These are phyloP conservation scores for Gomphus bonarii DNA, from an alignment of 1,284 basidiomycete genomes.

Conservation along the genomic window DNA sequence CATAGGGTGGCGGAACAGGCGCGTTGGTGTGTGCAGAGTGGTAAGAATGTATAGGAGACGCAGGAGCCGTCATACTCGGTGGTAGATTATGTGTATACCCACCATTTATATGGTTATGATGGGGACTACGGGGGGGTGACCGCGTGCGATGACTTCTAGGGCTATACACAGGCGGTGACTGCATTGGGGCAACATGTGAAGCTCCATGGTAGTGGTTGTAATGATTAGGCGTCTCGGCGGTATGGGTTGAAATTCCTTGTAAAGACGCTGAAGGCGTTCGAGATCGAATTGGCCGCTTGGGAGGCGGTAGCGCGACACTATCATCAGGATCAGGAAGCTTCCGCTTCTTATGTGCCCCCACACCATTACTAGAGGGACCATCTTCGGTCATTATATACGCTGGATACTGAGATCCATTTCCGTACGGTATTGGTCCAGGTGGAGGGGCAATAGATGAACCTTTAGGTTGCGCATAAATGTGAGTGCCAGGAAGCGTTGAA, in stretches of 20 bases:
- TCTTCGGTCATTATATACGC: neutral
- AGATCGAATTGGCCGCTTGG: neutral
- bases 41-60: neutral
- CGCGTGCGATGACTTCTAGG: neutral
- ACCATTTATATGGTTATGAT: neutral
- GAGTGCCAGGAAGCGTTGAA: neutral
- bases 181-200: neutral
- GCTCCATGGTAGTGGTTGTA: neutral
- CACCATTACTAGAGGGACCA: slow-evolving; percentile 5
- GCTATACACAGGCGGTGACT: neutral
- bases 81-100: neutral
- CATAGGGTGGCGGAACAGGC: slow-evolving; percentile 4
- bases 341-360: slow-evolving; percentile 4
- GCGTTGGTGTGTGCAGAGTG: neutral
- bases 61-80: neutral
- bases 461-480: neutral
- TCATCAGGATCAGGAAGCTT: slow-evolving; percentile 5
- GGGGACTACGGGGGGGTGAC: neutral
- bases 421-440: neutral
- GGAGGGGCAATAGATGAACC: neutral
- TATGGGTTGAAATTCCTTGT: neutral
- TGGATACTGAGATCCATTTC: neutral
- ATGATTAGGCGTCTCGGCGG: neutral
- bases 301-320: neutral
- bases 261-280: neutral